Conservation (phyloP, 768 basidiomycete genomes). For the Russula vinacea region DNA sequence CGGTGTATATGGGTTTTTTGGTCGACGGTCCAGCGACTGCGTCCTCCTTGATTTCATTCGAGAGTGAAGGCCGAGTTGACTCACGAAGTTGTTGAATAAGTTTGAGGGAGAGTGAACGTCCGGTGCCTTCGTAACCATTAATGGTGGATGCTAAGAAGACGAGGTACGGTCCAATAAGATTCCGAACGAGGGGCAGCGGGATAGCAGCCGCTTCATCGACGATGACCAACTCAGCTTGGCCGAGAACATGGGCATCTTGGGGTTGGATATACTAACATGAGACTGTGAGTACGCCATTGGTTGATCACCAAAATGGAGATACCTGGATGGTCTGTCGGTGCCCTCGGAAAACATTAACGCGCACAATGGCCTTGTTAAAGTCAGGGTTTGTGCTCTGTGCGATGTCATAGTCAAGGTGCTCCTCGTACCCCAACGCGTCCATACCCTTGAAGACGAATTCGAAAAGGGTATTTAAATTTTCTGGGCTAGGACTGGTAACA, state of each 20-base stretch:
- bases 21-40: constrained; percentile 43
- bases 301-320: constrained; percentile 27
- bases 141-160: constrained; percentile 99
- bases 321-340: constrained; percentile 98
- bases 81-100: constrained; percentile 96
- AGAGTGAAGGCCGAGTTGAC: constrained; percentile 73
- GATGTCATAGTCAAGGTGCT: constrained; percentile 97
- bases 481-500: constrained; percentile 95
- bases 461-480: constrained; percentile 95
- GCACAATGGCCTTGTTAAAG: constrained; percentile 90
- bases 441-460: constrained; percentile 97
- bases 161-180: constrained; percentile 92
- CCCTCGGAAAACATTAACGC: constrained; percentile 89
- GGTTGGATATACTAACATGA: constrained; percentile 89
- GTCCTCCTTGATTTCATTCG: constrained; percentile 55
- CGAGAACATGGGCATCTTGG: constrained; percentile 94
- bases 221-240: constrained; percentile 95
- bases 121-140: constrained; percentile 99
- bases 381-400: constrained; percentile 93
- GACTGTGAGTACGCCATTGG: neutral
- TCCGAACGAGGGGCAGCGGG: constrained; percentile 90
- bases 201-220: constrained; percentile 99
- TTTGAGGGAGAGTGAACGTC: constrained; percentile 96
- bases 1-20: constrained; percentile 53
- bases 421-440: constrained; percentile 92